These are phyloP conservation scores for Fonsecaea multimorphosa DNA, from an alignment of 2,329 filamentous ascomycete species.

Conservation along the genomic window DNA sequence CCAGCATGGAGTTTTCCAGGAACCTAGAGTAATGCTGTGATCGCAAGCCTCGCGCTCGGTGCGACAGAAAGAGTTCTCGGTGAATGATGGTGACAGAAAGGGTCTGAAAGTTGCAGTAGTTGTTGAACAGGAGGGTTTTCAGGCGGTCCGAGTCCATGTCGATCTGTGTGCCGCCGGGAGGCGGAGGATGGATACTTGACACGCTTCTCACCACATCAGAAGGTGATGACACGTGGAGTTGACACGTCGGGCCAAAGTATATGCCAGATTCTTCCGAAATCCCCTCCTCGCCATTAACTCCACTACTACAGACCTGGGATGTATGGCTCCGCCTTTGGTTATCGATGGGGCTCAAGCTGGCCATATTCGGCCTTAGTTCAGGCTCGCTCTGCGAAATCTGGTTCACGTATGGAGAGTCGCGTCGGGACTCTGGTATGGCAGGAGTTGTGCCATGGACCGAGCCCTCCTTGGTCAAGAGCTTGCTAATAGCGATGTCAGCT, in stretches of 20 bases:
- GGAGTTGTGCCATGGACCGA: not conserved
- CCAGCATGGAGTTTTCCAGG: constrained; percentile 14
- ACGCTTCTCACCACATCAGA: constrained; percentile 3
- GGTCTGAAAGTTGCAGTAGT: constrained; percentile 10
- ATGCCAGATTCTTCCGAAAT: not conserved
- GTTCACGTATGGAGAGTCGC: not conserved
- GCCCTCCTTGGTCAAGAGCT: not conserved
- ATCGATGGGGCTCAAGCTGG: not conserved
- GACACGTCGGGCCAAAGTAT: constrained; percentile 10
- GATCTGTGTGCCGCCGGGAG: not conserved
- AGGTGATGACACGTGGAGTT: constrained; percentile 5
- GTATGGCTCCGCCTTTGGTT: not conserved
- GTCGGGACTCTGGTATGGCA: not conserved
- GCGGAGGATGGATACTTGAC: not conserved
- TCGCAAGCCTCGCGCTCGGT: not conserved
- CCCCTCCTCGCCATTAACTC: not conserved
- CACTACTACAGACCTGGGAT: not conserved
- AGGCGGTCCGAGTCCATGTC: constrained; percentile 10
- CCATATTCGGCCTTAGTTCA: not conserved
- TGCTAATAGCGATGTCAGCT: not conserved
- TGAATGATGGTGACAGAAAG: constrained; percentile 3
- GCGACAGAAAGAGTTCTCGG: constrained; percentile 2
- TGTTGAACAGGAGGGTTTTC: constrained; percentile 8
- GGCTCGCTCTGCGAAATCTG: not conserved
- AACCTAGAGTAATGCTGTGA: constrained; percentile 10